phyloP scores from a whole-genome alignment of 192 early-diverging fungal species.

The Phycomyces nitens region DNA sequence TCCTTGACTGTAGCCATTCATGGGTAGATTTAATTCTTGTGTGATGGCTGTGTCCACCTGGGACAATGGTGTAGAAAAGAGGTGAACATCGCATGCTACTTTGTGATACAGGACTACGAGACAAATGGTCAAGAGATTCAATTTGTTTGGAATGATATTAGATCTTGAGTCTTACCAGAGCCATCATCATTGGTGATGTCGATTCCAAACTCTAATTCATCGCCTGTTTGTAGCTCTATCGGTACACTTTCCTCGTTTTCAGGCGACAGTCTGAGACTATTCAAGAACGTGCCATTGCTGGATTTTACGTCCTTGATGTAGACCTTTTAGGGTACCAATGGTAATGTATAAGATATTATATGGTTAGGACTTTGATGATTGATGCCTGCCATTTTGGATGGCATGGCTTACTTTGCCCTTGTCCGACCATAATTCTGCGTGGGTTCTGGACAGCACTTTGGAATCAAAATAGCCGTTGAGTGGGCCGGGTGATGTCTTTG shows the following conservation, averaged over 20 bases:
- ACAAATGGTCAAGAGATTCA: not conserved
- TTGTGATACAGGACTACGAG: constrained; percentile 34
- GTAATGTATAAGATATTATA: too few species aligned
- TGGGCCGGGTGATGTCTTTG: constrained; percentile 57
- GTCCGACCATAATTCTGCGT: constrained; percentile 72
- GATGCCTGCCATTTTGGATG: too few species aligned
- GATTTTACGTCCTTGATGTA: constrained; percentile 73
- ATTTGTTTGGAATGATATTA: too few species aligned
- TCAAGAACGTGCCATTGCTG: constrained; percentile 81
- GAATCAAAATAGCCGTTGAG: constrained; percentile 81
- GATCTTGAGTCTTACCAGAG: constrained; percentile 35
- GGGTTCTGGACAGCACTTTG: constrained; percentile 72
- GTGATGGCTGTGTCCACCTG: constrained; percentile 17
- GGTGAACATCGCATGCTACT: constrained; percentile 22
- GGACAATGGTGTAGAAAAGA: constrained; percentile 13
- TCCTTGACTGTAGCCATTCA: constrained; percentile 6
- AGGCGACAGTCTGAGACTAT: constrained; percentile 62
- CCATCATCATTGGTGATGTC: constrained; percentile 77
- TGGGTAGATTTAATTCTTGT: constrained; percentile 13
- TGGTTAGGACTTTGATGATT: too few species aligned
- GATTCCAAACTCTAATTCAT: constrained; percentile 73
- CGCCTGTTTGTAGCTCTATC: constrained; percentile 55
- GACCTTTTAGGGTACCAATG: constrained; percentile 35
- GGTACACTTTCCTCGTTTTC: constrained; percentile 61
- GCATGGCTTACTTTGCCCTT: constrained; percentile 49